Base-by-base conservation (phyloP, 1,284 basidiomycete genomes). In the Golubevia pallescens region DNA sequence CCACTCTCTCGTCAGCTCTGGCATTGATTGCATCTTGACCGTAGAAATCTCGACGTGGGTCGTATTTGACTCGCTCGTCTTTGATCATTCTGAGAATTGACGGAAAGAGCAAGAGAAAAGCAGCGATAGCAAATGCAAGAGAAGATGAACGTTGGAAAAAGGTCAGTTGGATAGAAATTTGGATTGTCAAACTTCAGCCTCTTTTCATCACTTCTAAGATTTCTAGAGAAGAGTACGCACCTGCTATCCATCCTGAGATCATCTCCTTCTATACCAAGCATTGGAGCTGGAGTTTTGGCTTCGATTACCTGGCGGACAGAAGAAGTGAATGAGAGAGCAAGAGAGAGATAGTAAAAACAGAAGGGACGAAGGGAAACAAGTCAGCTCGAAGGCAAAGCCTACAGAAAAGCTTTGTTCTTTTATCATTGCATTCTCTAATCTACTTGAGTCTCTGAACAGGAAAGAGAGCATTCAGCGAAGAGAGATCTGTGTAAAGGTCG, bases 271-370 rank as follows among this genome's bases (percentile, higher is more conserved):
- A 80, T 70, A 1, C 61, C 58, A 0, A 79, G 63, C 64, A 80
- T 75, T 10, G 80, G 77, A 65, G 73, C 68, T 0, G 81, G 76
- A 5, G 80, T 82, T 61, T 84, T 80, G 10, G 81, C 81, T 5
- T 79, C 77, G 61, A 84, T 77, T 42, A 83, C 79, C 79, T 81
- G 65, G 2, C 10, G 48, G 13, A 16, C 16, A 10, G 1, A 53
- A 28, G 20, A 24, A 55, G 42, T 13, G 24, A 56, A 21, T 6
- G 24, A 56, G 20, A 32, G 54, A 13, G 20, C 20, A 56, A n/a
- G n/a, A n/a, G n/a, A n/a, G n/a, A n/a, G n/a, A n/a, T n/a, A n/a
- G n/a, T n/a, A n/a, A n/a, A n/a, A n/a, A n/a, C n/a, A n/a, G n/a
- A n/a, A n/a, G n/a, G n/a, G n/a, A n/a, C n/a, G n/a, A n/a, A n/a